These are phyloP conservation scores for Tulasnella sp. DNA, from an alignment of 768 basidiomycete genomes.

Conservation along the genomic window DNA sequence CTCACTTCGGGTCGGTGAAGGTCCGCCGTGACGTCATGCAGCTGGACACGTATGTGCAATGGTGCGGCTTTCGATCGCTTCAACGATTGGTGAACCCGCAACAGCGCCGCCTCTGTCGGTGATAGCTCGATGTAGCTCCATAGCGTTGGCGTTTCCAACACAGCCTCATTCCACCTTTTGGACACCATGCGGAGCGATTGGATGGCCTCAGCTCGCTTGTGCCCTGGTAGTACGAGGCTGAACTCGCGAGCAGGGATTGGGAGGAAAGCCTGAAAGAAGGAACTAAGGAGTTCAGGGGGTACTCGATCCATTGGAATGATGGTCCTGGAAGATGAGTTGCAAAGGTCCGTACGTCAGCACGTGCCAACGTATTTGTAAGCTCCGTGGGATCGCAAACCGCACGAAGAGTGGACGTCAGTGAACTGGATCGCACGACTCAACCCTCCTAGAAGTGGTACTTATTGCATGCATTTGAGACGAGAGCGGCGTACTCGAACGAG, in stretches of 20 bases:
- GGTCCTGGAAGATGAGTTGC: background rate
- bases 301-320: background rate
- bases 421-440: no score
- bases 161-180: background rate
- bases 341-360: no score
- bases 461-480: no score
- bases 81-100: background rate
- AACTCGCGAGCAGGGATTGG: background rate
- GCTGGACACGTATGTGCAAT: background rate
- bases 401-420: no score
- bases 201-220: background rate
- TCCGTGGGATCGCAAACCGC: background rate
- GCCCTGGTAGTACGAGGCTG: background rate
- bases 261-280: background rate
- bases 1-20: background rate
- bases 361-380: background rate
- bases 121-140: background rate
- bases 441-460: no score
- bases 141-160: background rate
- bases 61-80: background rate
- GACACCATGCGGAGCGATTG: background rate
- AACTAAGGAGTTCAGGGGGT: background rate
- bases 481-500: no score
- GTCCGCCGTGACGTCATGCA: background rate
- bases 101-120: background rate